A percentile compares a stretch with the other conserved stretches of the same genome.
phyloP scores from a whole-genome alignment of 306 rosid genomes.

The Trifolium pratense region DNA sequence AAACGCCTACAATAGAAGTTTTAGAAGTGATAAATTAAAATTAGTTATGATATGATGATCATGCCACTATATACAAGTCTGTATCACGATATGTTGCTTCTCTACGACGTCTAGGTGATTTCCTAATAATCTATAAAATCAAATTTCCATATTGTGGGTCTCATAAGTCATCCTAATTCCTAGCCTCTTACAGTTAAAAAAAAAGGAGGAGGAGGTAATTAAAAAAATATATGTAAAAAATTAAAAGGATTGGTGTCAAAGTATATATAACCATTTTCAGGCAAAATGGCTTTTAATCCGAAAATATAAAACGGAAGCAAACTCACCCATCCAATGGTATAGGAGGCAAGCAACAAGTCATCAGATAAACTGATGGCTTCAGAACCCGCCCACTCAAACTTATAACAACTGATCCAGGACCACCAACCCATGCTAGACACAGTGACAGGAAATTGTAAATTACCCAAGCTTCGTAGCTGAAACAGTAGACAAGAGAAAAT shows the following conservation, averaged over 20 bases:
- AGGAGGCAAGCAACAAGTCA: constrained; percentile 96
- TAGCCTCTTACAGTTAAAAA: neutral
- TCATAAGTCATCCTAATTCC: constrained; percentile 15
- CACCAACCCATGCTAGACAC: constrained; percentile 99
- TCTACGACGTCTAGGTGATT: constrained; percentile 15
- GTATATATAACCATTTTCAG: constrained; percentile 11
- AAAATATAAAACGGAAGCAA: constrained; percentile 37
- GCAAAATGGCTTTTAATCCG: constrained; percentile 18
- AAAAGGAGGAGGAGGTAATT: neutral
- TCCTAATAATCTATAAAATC: constrained; percentile 11
- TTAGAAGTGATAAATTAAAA: constrained; percentile 32
- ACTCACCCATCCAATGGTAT: constrained; percentile 93
- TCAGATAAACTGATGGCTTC: constrained; percentile 82
- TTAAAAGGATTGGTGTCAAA: constrained; percentile 7
- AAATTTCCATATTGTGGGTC: constrained; percentile 3
- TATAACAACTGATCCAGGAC: constrained; percentile 96
- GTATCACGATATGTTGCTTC: constrained; percentile 31
- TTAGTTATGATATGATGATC: constrained; percentile 31
- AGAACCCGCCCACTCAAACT: constrained; percentile 87
- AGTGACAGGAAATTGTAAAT: constrained; percentile 88
- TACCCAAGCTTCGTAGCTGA: constrained; percentile 99
- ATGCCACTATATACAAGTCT: constrained; percentile 15
- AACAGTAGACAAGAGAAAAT: constrained; percentile 37
- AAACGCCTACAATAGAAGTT: constrained; percentile 79
- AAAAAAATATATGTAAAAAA: constrained; percentile 15